Evolutionary conservation across 495 filamentous ascomycete genomes (phyloP).

Genomic region (Hypoxylon trugodes): DNA sequence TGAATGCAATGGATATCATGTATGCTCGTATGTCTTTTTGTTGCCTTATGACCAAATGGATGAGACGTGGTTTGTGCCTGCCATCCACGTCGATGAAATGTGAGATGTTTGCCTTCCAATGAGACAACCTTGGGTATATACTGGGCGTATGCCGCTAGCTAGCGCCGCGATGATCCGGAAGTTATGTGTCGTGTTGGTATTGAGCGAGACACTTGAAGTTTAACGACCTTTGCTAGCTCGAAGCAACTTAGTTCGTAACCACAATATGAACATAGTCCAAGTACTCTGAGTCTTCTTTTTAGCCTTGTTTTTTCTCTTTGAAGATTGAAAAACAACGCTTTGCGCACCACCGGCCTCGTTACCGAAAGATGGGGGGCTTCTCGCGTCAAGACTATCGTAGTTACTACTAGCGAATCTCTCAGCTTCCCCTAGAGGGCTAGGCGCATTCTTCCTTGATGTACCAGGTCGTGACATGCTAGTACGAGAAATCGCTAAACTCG

Average conservation of each 20-base stretch:
- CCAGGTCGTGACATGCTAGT: constrained; percentile 46
- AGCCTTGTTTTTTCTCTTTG: constrained; percentile 49
- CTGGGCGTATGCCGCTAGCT: constrained; percentile 5
- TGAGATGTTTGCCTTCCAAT: neutral
- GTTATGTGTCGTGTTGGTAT: neutral
- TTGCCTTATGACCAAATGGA: constrained; percentile 1
- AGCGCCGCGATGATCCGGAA: neutral
- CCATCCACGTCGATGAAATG: neutral
- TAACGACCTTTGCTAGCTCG: constrained; percentile 44
- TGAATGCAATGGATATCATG: constrained; percentile 40
- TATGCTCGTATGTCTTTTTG: constrained; percentile 29
- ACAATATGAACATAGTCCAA: constrained; percentile 64
- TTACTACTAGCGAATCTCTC: constrained; percentile 51
- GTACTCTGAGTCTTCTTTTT: constrained; percentile 62
- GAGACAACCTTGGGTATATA: constrained; percentile 20
- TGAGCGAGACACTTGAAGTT: neutral
- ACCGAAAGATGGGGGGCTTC: constrained; percentile 36
- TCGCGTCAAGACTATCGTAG: constrained; percentile 51
- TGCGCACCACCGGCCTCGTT: constrained; percentile 38
- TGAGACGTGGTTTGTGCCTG: constrained; percentile 8
- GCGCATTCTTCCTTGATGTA: constrained; percentile 49
- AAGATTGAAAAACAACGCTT: constrained; percentile 46
- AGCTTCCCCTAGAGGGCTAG: constrained; percentile 40
- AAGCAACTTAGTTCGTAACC: constrained; percentile 62
- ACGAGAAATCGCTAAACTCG: constrained; percentile 42